phyloP scores from a whole-genome alignment of 164 flowering plant species.

The Houttuynia cordata region DNA sequence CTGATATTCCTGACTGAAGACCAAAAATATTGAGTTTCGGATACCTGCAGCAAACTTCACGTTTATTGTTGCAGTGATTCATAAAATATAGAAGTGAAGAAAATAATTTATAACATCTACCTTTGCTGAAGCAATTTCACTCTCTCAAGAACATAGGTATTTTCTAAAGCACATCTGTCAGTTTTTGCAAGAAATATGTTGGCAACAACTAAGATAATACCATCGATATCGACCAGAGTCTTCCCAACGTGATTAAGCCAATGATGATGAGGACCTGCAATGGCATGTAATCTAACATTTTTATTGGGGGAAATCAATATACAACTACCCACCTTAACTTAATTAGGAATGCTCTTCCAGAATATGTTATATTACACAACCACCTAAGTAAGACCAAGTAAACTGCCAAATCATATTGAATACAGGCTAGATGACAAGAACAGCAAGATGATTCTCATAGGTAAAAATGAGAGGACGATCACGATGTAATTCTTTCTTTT shows the following conservation, averaged over 20 bases:
- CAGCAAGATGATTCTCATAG: too few species aligned
- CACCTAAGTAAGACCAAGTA: too few species aligned
- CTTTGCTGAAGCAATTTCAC: slow-evolving; percentile 71
- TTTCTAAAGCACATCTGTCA: slow-evolving; percentile 10
- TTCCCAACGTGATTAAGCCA: slow-evolving; percentile 54
- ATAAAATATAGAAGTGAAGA: slow-evolving; percentile 1
- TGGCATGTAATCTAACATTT: neutral
- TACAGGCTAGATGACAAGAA: too few species aligned
- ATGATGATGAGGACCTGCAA: slow-evolving; percentile 54
- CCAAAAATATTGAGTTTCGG: slow-evolving; percentile 51
- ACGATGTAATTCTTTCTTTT: too few species aligned
- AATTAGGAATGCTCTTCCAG: neutral
- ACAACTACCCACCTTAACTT: neutral
- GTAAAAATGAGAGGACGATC: too few species aligned
- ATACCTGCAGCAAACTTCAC: slow-evolving; percentile 29
- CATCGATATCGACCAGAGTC: slow-evolving; percentile 20
- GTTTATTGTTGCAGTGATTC: neutral
- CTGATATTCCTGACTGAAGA: slow-evolving; percentile 30
- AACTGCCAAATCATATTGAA: too few species aligned
- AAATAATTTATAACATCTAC: slow-evolving; percentile 20
- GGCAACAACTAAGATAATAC: slow-evolving; percentile 38
- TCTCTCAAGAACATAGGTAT: slow-evolving; percentile 29
- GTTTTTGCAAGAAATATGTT: slow-evolving; percentile 24
- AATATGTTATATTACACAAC: too few species aligned
- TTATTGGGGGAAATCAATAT: too few species aligned